phyloP scores from a whole-genome alignment of 768 basidiomycete species.

The Mycena galericulata region DNA sequence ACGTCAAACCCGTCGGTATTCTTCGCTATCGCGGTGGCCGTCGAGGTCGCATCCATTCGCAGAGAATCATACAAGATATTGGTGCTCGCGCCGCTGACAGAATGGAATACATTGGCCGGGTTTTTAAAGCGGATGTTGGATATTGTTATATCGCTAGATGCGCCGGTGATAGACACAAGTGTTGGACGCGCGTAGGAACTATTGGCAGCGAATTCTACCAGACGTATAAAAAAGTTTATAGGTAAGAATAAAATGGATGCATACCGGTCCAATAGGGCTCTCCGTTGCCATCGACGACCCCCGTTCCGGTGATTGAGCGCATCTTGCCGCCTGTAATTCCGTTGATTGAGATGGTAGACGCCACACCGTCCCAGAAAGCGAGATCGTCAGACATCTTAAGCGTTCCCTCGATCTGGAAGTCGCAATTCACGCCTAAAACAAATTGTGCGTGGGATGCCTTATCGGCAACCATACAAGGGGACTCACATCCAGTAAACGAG shows the following conservation, averaged over 20 bases:
- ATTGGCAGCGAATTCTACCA: slow-evolving; percentile 42
- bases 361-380: slow-evolving; percentile 44
- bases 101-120: slow-evolving; percentile 47
- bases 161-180: slow-evolving; percentile 42
- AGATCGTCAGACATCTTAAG: slow-evolving; percentile 44
- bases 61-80: slow-evolving; percentile 42
- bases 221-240: not conserved
- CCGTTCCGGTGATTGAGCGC: slow-evolving; percentile 44
- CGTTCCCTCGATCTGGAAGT: slow-evolving; percentile 46
- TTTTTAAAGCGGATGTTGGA: slow-evolving; percentile 46
- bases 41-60: slow-evolving; percentile 41
- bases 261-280: slow-evolving; percentile 45
- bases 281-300: slow-evolving; percentile 47
- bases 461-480: too few species aligned
- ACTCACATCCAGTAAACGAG: slow-evolving; percentile 43
- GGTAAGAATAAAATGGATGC: not conserved
- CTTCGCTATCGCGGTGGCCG: slow-evolving; percentile 41
- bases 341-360: slow-evolving; percentile 38
- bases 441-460: not conserved
- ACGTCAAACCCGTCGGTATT: slow-evolving; percentile 50
- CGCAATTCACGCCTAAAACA: slow-evolving; percentile 36
- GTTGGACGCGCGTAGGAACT: slow-evolving; percentile 45
- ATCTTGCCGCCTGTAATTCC: slow-evolving; percentile 41
- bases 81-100: slow-evolving; percentile 42
- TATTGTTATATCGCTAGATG: slow-evolving; percentile 42